A percentile compares a stretch with the other conserved stretches of the same genome.
Conservation (phyloP, 148 eudicot species). For the Rheum nobile region DNA sequence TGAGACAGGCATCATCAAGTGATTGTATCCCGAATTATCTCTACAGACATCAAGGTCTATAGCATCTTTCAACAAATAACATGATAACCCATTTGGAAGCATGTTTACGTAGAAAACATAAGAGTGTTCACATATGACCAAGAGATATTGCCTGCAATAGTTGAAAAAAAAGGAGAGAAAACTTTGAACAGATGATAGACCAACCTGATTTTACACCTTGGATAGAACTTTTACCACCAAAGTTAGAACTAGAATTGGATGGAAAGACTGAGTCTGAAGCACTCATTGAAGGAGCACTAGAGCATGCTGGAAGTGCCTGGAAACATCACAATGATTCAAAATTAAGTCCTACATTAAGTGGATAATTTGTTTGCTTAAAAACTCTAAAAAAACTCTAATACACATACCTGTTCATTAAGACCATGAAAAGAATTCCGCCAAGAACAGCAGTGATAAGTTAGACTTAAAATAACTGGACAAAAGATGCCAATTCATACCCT, state of each 20-base stretch:
- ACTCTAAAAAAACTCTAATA: no score
- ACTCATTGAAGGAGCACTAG: constrained; percentile 12
- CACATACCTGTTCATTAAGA: not conserved
- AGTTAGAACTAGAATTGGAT: constrained; percentile 10
- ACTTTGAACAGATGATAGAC: not conserved
- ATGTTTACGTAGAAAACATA: not conserved
- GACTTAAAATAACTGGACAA: not conserved
- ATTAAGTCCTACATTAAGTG: not conserved
- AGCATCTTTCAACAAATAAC: not conserved
- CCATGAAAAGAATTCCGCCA: not conserved
- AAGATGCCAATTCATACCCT: not conserved
- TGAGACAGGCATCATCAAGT: not conserved
- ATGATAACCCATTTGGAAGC: not conserved
- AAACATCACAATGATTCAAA: not conserved
- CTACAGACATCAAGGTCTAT: not conserved
- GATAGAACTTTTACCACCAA: not conserved
- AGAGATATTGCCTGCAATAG: not conserved
- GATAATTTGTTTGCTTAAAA: not conserved
- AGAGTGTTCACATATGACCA: not conserved
- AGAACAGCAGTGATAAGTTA: not conserved
- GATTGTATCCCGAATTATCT: not conserved
- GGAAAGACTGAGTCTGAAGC: constrained; percentile 9
- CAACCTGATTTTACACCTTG: constrained; percentile 16
- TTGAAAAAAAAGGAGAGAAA: not conserved
- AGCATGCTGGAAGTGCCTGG: constrained; percentile 16